Conservation (phyloP, 1,284 basidiomycete species). For the Pulveroboletus ridleyi region DNA sequence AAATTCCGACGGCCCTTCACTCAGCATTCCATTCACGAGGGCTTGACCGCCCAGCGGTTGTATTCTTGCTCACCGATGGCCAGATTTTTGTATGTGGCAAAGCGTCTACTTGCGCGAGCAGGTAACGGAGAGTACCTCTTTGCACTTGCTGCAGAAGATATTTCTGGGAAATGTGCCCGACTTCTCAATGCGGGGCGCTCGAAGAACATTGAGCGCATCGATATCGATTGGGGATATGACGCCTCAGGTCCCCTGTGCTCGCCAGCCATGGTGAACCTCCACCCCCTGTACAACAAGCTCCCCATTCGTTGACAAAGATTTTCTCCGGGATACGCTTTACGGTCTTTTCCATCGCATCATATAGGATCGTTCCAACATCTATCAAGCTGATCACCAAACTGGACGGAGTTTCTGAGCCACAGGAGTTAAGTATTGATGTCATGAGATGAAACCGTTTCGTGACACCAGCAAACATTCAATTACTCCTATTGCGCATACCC, state of each 20-base stretch:
- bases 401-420: conserved; percentile 37
- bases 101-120: conserved; percentile 46
- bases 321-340: conserved; percentile 53
- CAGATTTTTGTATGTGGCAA: conserved; percentile 37
- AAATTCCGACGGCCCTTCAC: conserved; percentile 47
- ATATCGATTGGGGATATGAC: conserved; percentile 51
- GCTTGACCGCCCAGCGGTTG: conserved; percentile 45
- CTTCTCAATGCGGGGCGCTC: conserved; percentile 56
- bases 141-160: conserved; percentile 50
- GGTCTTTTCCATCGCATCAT: conserved; percentile 50
- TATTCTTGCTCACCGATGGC: conserved; percentile 65
- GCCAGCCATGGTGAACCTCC: conserved; percentile 15
- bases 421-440: conserved; percentile 48
- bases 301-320: conserved; percentile 45
- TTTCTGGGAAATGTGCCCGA: conserved; percentile 52
- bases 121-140: conserved; percentile 57
- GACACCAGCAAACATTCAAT: conserved; percentile 31
- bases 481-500: conserved; percentile 53
- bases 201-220: conserved; percentile 48
- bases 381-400: conserved; percentile 47
- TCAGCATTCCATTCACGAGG: conserved; percentile 29
- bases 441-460: conserved; percentile 42
- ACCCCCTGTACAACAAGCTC: conserved; percentile 50
- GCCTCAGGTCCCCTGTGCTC: conserved; percentile 1
- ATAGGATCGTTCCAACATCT: conserved; percentile 43